Conservation (phyloP, 352 stramenopile species). For the Globisporangium lucens region DNA sequence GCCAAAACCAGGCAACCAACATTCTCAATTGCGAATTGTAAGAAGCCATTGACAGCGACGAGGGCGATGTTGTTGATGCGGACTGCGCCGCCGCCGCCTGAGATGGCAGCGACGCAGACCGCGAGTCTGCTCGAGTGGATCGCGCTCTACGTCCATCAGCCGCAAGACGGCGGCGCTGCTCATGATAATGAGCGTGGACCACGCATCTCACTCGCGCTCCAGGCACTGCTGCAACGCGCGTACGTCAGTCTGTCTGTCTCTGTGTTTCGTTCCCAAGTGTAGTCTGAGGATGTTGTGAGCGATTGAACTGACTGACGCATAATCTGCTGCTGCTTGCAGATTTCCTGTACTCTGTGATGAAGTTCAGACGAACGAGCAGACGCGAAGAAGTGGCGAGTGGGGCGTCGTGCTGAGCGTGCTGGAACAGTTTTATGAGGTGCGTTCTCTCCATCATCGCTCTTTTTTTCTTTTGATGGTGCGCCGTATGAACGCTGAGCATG, state of each 20-base stretch:
- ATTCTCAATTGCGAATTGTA: slow-evolving; percentile 9
- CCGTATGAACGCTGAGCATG: not conserved
- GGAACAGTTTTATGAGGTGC: slow-evolving; percentile 61
- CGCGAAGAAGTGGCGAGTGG: slow-evolving; percentile 20
- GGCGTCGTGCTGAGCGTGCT: slow-evolving; percentile 18
- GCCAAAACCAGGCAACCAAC: slow-evolving; percentile 14
- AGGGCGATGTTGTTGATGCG: not conserved
- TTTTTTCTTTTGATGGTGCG: not conserved
- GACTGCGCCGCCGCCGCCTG: too few species aligned
- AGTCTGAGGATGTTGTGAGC: too few species aligned
- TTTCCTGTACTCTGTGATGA: slow-evolving; percentile 30
- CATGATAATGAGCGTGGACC: not conserved
- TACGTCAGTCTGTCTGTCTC: slow-evolving; percentile 3
- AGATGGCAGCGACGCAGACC: slow-evolving; percentile 1
- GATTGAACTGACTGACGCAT: not conserved
- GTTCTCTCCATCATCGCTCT: not conserved
- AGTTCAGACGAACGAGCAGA: not conserved
- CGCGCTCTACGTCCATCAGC: slow-evolving; percentile 22
- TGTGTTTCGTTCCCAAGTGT: not conserved
- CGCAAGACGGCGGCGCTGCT: not conserved
- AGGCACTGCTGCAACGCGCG: slow-evolving; percentile 24
- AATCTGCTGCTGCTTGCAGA: slow-evolving; percentile 8
- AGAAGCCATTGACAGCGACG: not conserved
- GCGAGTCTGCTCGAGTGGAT: slow-evolving; percentile 37
- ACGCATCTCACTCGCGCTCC: slow-evolving; percentile 13